These are phyloP conservation scores for Colletotrichum tabaci DNA, from an alignment of 2,329 filamentous ascomycete species.

Conservation along the genomic window DNA sequence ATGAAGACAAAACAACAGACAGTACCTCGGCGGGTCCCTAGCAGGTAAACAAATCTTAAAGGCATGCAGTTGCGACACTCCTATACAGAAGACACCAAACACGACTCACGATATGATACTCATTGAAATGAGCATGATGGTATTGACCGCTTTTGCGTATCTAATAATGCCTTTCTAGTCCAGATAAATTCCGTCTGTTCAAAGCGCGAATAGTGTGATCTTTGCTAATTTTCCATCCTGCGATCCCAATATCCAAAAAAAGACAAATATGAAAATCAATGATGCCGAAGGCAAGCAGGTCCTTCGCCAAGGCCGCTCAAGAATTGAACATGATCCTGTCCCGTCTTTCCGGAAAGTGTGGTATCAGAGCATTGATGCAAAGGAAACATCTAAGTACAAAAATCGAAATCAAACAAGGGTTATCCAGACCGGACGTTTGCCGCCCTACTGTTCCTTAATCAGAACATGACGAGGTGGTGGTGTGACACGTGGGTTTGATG, in stretches of 20 bases:
- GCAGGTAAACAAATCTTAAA: no score
- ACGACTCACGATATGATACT: neutral
- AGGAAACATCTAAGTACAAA: constrained; percentile 24
- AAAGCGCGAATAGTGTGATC: neutral
- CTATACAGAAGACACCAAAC: neutral
- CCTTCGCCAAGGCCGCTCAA: constrained; percentile 12
- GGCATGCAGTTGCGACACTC: neutral
- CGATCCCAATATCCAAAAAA: constrained; percentile 22
- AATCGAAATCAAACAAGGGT: constrained; percentile 13
- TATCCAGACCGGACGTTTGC: constrained; percentile 3
- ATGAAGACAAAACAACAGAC: no score
- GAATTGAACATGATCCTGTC: constrained; percentile 36
- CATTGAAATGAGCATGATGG: neutral
- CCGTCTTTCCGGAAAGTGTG: constrained; percentile 31
- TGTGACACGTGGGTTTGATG: constrained; percentile 12
- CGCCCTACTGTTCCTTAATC: constrained; percentile 3
- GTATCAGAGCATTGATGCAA: constrained; percentile 37
- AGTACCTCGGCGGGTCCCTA: no score
- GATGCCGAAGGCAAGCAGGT: constrained; percentile 19
- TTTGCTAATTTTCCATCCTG: neutral
- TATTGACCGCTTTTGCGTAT: constrained; percentile 11
- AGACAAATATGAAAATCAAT: neutral
- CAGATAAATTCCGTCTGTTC: neutral
- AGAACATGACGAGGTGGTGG: constrained; percentile 3
- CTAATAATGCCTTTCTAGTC: constrained; percentile 3